Evolutionary conservation across 805 yeast species (phyloP), one percentile per base, ranked within the genome.

Genomic region (Wickerhamomyces pijperi): DNA sequence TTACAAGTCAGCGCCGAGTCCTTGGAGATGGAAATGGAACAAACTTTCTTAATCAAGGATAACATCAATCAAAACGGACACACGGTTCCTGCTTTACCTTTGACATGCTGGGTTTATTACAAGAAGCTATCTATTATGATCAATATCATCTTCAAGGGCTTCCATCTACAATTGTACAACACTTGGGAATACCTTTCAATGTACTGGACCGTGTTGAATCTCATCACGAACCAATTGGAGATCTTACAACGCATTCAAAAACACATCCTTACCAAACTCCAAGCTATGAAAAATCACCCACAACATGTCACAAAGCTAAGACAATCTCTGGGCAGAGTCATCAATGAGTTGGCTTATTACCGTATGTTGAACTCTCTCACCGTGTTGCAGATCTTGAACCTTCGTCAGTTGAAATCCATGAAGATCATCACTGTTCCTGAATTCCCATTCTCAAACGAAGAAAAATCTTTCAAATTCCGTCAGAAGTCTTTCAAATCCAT

Each of bases 401-500:
- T 62, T 35, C 53, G 53, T 11, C 38, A 54, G 11, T 38, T 57
- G 18, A 47, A 50, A 20, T 50, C 55, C 8, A 45, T 38, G 31
- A 54, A 53, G 4, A 13, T 54, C 7, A 49, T 59, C 16, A 51
- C 48, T 20, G 45, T 45, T 8, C 58, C 61, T 8, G 38, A 47
- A 3, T 49, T 48, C 34, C 52, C 53, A 19, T 52, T 48, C 36
- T 53, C 56, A 28, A 46, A 56, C 19, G 46, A 55, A 19, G 52
- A 56, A 37, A 36, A 53, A 29, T 53, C 72, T 15, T 78, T 69
- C 52, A 60, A 68, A 9, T 60, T 86, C 35, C 72, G 94, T 47
- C 69, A 85, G 72, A 86, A 85, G 55, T 77, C 92, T 4, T 84
- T 82, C 62, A 72, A 80, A 18, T 72, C 86, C 0, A 80, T 87